Base-by-base conservation (phyloP, 1,284 basidiomycete species). In the Ceratobasidium sp. region DNA sequence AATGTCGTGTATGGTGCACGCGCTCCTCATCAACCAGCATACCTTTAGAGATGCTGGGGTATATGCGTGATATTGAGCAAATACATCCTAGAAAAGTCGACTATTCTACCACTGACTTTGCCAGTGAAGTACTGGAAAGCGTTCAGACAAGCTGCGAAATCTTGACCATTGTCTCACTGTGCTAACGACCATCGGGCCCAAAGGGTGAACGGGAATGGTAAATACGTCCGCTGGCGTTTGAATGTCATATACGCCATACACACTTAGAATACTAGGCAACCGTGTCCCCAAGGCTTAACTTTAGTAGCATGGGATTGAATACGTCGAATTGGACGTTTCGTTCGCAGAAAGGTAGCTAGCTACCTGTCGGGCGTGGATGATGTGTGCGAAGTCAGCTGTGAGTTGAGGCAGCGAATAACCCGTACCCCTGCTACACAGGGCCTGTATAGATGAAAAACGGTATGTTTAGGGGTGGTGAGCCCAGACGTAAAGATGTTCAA, bases 341-440 rank as follows among this genome's bases (percentile, higher is more conserved):
- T 43, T 24, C 14, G 9, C 37, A 4, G 13, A 51, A 69, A 69
- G 48, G 2, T 46, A 37, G 1, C 39, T 53, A 29, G 53, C 41
- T 11, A 69, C 24, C 4, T 34, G 8, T 16, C 22, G n/a, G 48
- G 39, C 16, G 24, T 68, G 56, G 13, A 56, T 58, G 13, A 39
- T 27, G 19, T 53, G 49, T 5, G 66, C 51, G n/a, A 69, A 22
- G 1, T 56, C 39, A 22, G 53, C 37, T 13, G 53, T 69, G 6
- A 56, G 19, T 56, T 68, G 65, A 37, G 65, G 65, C 7, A 39
- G 49, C 19, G 65, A 68, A 39, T 41, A 68, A 11, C 48, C 65
- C 1, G 51, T 68, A 24, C 56, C 51, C 1, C 19, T 51, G 8
- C 39, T 22, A 34, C 63, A 43, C 34, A 49, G 2, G 24, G 27